These are phyloP conservation scores for Isabelozyma gotoi DNA, from an alignment of 805 yeast species.

Conservation along the genomic window DNA sequence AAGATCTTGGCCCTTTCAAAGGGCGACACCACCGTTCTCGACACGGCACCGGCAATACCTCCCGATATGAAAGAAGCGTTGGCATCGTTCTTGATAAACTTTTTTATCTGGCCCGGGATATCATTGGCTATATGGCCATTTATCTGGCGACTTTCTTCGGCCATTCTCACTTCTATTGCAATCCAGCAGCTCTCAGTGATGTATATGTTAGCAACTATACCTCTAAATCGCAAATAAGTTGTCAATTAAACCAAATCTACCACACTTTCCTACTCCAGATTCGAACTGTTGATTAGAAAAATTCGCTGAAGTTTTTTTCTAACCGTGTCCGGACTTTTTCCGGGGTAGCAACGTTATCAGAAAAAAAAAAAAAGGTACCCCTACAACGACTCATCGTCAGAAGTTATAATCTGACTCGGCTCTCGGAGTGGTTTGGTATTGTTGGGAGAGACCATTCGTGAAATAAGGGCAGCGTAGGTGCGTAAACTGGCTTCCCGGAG, in stretches of 20 bases:
- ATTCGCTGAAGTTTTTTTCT: not conserved
- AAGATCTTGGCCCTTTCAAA: slow-evolving; percentile 91
- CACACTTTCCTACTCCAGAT: not conserved
- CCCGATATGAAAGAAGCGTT: slow-evolving; percentile 69
- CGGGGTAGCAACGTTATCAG: no score
- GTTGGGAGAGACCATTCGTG: slow-evolving; percentile 44
- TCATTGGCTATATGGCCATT: not conserved
- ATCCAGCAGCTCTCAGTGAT: no score
- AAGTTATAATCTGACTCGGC: slow-evolving; percentile 8
- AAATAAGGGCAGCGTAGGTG: slow-evolving; percentile 35
- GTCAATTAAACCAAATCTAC: no score
- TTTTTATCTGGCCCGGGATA: slow-evolving; percentile 11
- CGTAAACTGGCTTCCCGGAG: slow-evolving; percentile 45
- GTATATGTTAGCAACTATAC: no score
- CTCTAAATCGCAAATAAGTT: no score
- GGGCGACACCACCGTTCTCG: slow-evolving; percentile 92
- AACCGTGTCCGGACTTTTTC: not conserved
- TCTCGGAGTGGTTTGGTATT: no score
- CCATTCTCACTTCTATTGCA: no score
- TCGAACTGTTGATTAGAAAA: not conserved
- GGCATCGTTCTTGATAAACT: slow-evolving; percentile 44
- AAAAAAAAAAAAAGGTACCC: no score
- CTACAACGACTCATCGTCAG: slow-evolving; percentile 11
- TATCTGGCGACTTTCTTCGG: not conserved
- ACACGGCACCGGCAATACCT: slow-evolving; percentile 75